Percentiles rank a stretch among this genome's conserved stretches.
Evolutionary conservation across 2,329 filamentous ascomycete genomes (phyloP).

Genomic region (Pseudogymnoascus sp.): DNA sequence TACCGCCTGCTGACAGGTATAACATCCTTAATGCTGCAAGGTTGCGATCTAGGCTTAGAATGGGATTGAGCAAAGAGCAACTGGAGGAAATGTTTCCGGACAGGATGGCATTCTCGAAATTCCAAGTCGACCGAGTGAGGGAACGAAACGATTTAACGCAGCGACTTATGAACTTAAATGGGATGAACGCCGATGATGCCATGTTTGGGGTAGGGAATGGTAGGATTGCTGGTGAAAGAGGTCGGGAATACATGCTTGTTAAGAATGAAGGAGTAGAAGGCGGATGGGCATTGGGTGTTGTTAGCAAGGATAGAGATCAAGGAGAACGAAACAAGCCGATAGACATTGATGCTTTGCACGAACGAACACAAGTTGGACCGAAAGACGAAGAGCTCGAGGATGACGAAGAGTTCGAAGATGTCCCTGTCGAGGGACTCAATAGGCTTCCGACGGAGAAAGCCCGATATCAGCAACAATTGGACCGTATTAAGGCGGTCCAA

Average conservation of each 20-base stretch:
- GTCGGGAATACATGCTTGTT: constrained; percentile 89
- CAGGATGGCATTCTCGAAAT: constrained; percentile 91
- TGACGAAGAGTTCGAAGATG: constrained; percentile 44
- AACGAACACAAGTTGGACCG: constrained; percentile 42
- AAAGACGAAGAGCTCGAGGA: constrained; percentile 53
- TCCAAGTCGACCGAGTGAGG: constrained; percentile 88
- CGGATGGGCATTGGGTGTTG: constrained; percentile 91
- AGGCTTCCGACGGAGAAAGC: constrained; percentile 24
- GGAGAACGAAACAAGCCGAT: constrained; percentile 82
- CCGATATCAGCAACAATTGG: neutral
- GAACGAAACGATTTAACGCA: constrained; percentile 94
- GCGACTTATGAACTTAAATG: constrained; percentile 85
- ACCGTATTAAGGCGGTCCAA: neutral
- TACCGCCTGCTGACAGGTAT: constrained; percentile 85
- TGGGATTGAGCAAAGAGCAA: constrained; percentile 96
- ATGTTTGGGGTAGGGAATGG: constrained; percentile 54
- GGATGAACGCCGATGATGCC: constrained; percentile 70
- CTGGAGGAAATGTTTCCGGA: constrained; percentile 94
- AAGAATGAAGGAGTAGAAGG: constrained; percentile 93
- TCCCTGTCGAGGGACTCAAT: constrained; percentile 30
- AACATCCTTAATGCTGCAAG: constrained; percentile 95
- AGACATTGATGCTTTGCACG: constrained; percentile 63
- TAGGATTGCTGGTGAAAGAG: constrained; percentile 74
- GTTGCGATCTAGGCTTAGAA: constrained; percentile 75
- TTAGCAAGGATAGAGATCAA: constrained; percentile 72